These are phyloP conservation scores for Daldinia eschscholtzii DNA, from an alignment of 2,329 filamentous ascomycete genomes.

Conservation along the genomic window DNA sequence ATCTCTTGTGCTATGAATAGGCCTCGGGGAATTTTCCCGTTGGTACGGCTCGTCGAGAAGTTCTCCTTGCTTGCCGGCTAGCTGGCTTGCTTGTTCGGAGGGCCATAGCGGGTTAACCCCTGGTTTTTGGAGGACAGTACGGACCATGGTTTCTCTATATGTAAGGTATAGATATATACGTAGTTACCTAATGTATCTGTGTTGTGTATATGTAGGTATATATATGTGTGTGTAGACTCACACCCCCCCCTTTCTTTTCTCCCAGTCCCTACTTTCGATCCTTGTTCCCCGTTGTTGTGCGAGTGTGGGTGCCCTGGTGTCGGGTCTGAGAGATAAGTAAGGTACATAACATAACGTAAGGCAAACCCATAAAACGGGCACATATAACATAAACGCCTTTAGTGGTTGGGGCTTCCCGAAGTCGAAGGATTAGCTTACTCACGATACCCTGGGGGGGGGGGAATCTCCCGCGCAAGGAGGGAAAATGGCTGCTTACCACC, in stretches of 20 bases:
- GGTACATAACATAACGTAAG: neutral
- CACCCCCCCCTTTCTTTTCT: neutral
- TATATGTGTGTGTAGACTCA: neutral
- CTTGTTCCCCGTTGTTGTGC: slow-evolving; percentile 1
- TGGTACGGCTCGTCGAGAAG: neutral
- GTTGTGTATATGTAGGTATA: neutral
- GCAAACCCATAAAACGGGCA: neutral
- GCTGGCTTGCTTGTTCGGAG: neutral
- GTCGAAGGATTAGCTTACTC: slow-evolving; percentile 10
- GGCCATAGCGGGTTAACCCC: neutral
- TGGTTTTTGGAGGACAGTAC: neutral
- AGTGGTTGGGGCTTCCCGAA: neutral
- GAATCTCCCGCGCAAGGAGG: slow-evolving; percentile 2
- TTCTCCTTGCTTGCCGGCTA: neutral
- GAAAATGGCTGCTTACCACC: neutral
- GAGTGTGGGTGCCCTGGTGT: slow-evolving; percentile 10
- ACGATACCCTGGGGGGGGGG: slow-evolving; percentile 10
- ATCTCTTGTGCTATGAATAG: slow-evolving; percentile 22
- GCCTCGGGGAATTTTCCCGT: slow-evolving; percentile 17
- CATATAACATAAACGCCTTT: neutral
- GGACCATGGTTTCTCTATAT: neutral
- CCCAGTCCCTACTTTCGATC: neutral
- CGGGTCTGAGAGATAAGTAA: neutral
- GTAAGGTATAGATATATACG: neutral
- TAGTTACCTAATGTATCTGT: neutral